A percentile compares a stretch with the other conserved stretches of the same genome.
These are phyloP conservation scores for Linderina pennispora DNA, from an alignment of 192 early-diverging fungal genomes.

Conservation along the genomic window DNA sequence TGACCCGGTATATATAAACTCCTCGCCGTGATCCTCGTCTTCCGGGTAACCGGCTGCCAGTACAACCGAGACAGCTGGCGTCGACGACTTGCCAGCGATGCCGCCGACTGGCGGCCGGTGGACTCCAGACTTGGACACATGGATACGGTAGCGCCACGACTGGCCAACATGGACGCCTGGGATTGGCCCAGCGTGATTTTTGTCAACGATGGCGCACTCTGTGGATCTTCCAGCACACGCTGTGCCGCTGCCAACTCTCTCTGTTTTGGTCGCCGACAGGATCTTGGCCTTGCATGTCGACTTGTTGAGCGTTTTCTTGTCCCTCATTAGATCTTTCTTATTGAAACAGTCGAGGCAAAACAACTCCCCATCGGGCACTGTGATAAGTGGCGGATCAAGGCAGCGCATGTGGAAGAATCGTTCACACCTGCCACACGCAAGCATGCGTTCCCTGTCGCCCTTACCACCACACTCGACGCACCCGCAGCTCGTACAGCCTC, in stretches of 20 bases:
- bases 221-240: constrained; percentile 44
- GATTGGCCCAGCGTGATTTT: constrained; percentile 48
- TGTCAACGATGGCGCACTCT: constrained; percentile 35
- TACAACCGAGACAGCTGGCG: constrained; percentile 56
- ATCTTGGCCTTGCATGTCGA: constrained; percentile 40
- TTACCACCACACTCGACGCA: constrained; percentile 49
- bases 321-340: constrained; percentile 35
- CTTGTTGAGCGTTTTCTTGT: constrained; percentile 39
- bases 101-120: constrained; percentile 61
- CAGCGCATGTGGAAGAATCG: constrained; percentile 51
- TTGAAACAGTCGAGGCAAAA: constrained; percentile 47
- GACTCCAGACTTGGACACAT: constrained; percentile 46
- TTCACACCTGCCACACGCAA: constrained; percentile 58
- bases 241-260: constrained; percentile 53
- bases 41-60: constrained; percentile 60
- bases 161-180: constrained; percentile 56
- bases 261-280: constrained; percentile 49
- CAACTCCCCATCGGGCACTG: constrained; percentile 47
- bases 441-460: constrained; percentile 47
- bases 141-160: constrained; percentile 48
- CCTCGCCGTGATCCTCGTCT: constrained; percentile 57
- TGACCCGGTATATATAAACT: constrained; percentile 64
- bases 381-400: constrained; percentile 29
- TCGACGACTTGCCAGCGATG: constrained; percentile 49
- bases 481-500: constrained; percentile 46